Conservation (phyloP, 805 yeast genomes). For the Candida montana region DNA sequence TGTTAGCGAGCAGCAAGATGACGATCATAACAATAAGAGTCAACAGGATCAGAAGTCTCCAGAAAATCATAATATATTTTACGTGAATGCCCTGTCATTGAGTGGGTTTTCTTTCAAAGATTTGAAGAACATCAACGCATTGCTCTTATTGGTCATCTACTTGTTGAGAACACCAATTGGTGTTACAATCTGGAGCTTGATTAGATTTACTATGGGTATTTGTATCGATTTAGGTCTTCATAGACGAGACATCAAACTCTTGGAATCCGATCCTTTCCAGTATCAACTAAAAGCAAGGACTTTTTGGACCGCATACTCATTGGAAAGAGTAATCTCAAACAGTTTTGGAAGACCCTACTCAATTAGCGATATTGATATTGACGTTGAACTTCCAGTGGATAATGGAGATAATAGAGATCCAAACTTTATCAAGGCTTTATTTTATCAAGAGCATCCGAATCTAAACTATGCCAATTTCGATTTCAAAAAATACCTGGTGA, state of each 20-base stretch:
- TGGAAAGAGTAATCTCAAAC: conserved; percentile 4
- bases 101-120: conserved; percentile 1
- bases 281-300: conserved; percentile 1
- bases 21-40: too few relatives aligned
- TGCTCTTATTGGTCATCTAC: conserved; percentile 1
- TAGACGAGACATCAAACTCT: conserved; percentile 1
- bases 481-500: not conserved
- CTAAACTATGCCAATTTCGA: conserved; percentile 1
- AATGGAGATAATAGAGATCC: conserved; percentile 1
- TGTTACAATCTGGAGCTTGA: not conserved
- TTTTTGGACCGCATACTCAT: conserved; percentile 5
- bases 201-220: not conserved
- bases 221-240: conserved; percentile 5
- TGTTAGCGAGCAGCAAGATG: conserved; percentile 1
- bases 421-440: not conserved
- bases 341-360: conserved; percentile 5
- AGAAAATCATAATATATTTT: conserved; percentile 1
- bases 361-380: conserved; percentile 4
- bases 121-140: not conserved
- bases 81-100: not conserved
- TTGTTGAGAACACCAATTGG: conserved; percentile 1
- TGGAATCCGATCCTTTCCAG: conserved; percentile 1
- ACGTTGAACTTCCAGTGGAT: conserved; percentile 3
- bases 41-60: not conserved
- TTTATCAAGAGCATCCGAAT: not conserved